Evolutionary conservation across 305 asterid species (phyloP).

Genomic region (Rubia peregrina): DNA sequence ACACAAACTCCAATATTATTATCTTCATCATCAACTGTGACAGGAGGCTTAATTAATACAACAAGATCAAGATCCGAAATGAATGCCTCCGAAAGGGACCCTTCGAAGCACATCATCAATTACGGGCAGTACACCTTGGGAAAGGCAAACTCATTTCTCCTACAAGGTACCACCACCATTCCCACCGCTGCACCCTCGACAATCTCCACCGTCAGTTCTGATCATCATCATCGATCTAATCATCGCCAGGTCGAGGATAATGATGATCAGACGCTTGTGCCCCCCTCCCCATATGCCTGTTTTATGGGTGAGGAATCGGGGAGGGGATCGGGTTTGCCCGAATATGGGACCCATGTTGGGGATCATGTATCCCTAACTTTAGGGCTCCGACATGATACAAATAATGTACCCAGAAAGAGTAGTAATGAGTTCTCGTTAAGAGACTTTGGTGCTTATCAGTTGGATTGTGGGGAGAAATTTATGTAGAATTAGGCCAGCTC

Average conservation of each 20-base stretch:
- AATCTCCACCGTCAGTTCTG: not conserved
- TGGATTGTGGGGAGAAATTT: slow-evolving; percentile 25
- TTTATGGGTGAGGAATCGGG: slow-evolving; percentile 5
- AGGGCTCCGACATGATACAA: slow-evolving; percentile 61
- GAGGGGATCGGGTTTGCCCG: not conserved
- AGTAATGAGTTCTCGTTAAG: slow-evolving; percentile 34
- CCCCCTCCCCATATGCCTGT: slow-evolving; percentile 6
- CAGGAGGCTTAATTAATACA: slow-evolving; percentile 17
- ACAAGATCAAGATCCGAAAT: slow-evolving; percentile 27
- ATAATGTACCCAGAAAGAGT: slow-evolving; percentile 40
- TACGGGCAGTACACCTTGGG: slow-evolving; percentile 36
- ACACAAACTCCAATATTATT: slow-evolving; percentile 34
- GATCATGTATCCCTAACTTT: slow-evolving; percentile 58
- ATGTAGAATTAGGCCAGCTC: not conserved
- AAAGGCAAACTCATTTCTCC: slow-evolving; percentile 37
- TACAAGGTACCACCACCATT: slow-evolving; percentile 19
- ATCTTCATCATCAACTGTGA: slow-evolving; percentile 12
- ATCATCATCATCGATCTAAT: not conserved
- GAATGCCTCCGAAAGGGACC: slow-evolving; percentile 37
- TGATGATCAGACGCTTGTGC: not conserved
- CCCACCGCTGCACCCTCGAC: slow-evolving; percentile 10
- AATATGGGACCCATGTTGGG: slow-evolving; percentile 21
- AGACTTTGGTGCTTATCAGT: slow-evolving; percentile 44
- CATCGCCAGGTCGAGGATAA: not conserved
- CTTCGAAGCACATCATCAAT: slow-evolving; percentile 32